These are phyloP conservation scores for Penicillium sp. DNA, from an alignment of 2,329 filamentous ascomycete species.

Conservation along the genomic window DNA sequence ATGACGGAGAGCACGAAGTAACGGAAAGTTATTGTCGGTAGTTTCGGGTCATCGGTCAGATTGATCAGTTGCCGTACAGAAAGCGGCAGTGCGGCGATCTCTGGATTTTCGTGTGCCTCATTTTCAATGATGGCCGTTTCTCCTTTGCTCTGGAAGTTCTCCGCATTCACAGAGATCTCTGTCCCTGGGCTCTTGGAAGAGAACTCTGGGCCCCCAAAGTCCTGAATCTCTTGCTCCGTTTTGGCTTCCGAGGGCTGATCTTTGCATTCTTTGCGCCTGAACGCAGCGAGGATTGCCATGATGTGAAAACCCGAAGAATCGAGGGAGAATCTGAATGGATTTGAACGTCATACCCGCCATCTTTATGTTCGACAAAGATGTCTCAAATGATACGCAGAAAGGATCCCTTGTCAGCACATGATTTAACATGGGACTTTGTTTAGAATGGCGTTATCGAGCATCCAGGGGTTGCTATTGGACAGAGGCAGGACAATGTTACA, in stretches of 20 bases:
- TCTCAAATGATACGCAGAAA: too few species aligned
- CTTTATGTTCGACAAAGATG: too few species aligned
- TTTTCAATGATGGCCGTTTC: conserved; percentile 25
- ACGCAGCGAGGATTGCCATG: background rate
- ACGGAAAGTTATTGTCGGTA: conserved; percentile 56
- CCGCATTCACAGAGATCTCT: conserved; percentile 15
- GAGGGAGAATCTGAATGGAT: too few species aligned
- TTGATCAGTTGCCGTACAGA: conserved; percentile 57
- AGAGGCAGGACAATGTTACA: too few species aligned
- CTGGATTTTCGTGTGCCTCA: conserved; percentile 47
- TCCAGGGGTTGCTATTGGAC: too few species aligned
- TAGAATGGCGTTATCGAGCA: too few species aligned
- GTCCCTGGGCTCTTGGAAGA: background rate
- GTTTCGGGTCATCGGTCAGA: conserved; percentile 54
- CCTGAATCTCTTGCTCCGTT: background rate
- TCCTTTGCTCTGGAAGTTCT: conserved; percentile 15
- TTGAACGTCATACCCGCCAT: too few species aligned
- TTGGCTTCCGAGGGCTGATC: background rate
- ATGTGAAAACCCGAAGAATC: too few species aligned
- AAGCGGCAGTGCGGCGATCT: conserved; percentile 52
- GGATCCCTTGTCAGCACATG: too few species aligned
- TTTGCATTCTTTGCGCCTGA: background rate
- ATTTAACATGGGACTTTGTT: too few species aligned
- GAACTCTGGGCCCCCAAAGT: background rate
- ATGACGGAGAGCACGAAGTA: conserved; percentile 2